Conservation (phyloP, 2,329 filamentous ascomycete species). For the Nakataea oryzae region DNA sequence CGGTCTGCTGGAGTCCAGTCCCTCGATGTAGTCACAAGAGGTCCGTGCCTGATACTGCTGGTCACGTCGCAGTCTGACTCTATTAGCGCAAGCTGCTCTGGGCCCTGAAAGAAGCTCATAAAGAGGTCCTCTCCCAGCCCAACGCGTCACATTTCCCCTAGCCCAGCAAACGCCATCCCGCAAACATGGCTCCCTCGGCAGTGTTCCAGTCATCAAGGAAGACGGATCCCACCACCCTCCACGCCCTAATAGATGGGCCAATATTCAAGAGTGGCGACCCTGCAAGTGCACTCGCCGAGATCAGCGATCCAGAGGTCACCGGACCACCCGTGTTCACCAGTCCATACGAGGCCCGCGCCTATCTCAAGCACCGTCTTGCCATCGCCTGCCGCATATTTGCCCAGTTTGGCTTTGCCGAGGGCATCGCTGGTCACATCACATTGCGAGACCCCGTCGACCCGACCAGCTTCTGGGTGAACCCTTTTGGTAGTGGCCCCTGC, state of each 20-base stretch:
- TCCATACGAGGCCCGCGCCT: constrained; percentile 30
- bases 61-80: no score
- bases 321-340: constrained; percentile 6
- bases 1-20: no score
- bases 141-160: background rate
- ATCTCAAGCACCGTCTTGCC: constrained; percentile 40
- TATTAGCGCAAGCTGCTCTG: no score
- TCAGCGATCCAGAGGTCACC: constrained; percentile 13
- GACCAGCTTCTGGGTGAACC: constrained; percentile 54
- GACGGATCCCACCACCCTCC: background rate
- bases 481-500: constrained; percentile 24
- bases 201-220: background rate
- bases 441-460: constrained; percentile 47
- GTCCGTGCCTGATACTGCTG: no score
- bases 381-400: constrained; percentile 47
- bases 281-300: constrained; percentile 8
- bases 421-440: constrained; percentile 55
- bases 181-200: background rate
- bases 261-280: constrained; percentile 5
- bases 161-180: background rate
- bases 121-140: no score
- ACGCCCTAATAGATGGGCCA: background rate
- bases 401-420: constrained; percentile 45
- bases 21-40: no score
- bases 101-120: no score